Base-by-base conservation (phyloP, 169 alveolate genomes). In the Cryptosporidium ubiquitum region DNA sequence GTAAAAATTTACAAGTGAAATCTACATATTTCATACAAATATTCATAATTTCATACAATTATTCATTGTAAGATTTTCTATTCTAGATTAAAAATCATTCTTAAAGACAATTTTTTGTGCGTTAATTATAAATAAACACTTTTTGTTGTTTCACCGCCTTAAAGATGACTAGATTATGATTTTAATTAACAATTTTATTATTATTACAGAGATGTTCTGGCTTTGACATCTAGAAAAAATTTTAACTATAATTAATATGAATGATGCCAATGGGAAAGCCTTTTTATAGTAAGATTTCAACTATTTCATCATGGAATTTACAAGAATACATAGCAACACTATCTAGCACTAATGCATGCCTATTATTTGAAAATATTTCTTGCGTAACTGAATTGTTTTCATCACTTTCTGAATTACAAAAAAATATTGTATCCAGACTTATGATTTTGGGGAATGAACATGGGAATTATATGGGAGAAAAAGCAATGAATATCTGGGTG, bases 221-320 rank as follows among this genome's bases (percentile, higher is more conserved):
- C 20, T 47, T 47, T 14, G 2, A 1, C 3, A n/a, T 47, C 20
- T 0, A 12, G 6, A 47, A 47, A 47, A 47, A 47, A 20, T 47
- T 5, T 10, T 18, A 12, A 3, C 3, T 47, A 6, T 5, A 47
- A 20, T 47, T 14, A n/a, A n/a, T n/a, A 42, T 42, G 52, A 42
- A 55, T 23, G n/a, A 55, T 55, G 66, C n/a, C 66, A 55, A 23
- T 26, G n/a, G 66, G n/a, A 20, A 23, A 7, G 2, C 37, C 66
- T 18, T 37, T 49, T 68, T 57, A 40, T 16, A 16, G 47, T 42
- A 44, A 49, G 9, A 20, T 16, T 16, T 37, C 23, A 26, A 10
- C 79, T 29, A 33, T 79, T n/a, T 44, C 74, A 40, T 79, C 89
- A 42, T 79, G 89, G 89, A 79, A 79, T 61, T 79, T 79, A 49